Conservation (phyloP, 371 early-diverging fungal species). For the Smittium culicis region DNA sequence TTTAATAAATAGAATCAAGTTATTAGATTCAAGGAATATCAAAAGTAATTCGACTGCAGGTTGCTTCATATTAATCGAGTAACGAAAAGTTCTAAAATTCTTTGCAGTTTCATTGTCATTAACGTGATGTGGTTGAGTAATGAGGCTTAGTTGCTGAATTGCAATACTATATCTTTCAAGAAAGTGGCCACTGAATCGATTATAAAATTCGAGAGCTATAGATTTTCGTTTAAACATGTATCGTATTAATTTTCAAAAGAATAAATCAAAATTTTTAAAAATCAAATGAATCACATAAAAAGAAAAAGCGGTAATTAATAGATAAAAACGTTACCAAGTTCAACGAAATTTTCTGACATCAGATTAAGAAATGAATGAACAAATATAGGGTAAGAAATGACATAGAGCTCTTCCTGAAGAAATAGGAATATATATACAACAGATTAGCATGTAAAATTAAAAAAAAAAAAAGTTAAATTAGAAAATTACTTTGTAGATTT, state of each 20-base stretch:
- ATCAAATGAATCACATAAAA: constrained; percentile 1
- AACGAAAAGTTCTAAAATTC: constrained; percentile 73
- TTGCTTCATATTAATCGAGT: constrained; percentile 71
- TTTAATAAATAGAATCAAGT: constrained; percentile 69
- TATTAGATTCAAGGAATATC: constrained; percentile 84
- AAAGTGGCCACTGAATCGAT: constrained; percentile 60
- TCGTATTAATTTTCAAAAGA: too few species aligned
- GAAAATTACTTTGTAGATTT: constrained; percentile 55
- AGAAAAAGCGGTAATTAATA: not conserved
- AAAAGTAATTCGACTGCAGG: constrained; percentile 89
- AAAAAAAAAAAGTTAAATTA: not conserved
- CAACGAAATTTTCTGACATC: constrained; percentile 35
- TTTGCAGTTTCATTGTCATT: constrained; percentile 67
- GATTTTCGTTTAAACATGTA: too few species aligned
- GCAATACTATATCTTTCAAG: constrained; percentile 54
- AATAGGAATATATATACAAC: not conserved
- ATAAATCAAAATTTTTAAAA: too few species aligned
- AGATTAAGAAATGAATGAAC: constrained; percentile 90
- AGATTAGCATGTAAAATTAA: not conserved
- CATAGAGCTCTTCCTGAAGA: constrained; percentile 53
- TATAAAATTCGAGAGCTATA: constrained; percentile 60
- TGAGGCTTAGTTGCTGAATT: constrained; percentile 42
- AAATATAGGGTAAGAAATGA: constrained; percentile 86
- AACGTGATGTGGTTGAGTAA: constrained; percentile 60
- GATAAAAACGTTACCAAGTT: constrained; percentile 39